Evolutionary conservation across 2,329 filamentous ascomycete genomes (phyloP), one percentile per base, ranked within the genome.

Genomic region (Karstenula rhodostoma): DNA sequence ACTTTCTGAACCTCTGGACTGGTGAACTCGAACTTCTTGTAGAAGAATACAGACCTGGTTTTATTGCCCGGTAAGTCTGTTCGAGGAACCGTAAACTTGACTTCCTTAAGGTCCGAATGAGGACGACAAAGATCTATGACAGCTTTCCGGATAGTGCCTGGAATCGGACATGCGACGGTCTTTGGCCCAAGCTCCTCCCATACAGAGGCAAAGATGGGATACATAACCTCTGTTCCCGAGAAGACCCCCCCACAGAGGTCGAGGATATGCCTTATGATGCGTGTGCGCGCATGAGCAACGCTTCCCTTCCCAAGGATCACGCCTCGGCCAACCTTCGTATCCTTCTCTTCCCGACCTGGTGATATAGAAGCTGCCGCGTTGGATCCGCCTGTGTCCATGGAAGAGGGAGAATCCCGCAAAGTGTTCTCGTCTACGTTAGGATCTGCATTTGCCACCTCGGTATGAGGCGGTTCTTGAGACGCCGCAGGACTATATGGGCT

Each of bases 191-290:
- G 81, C 60, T 78, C 69, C 78, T 81, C 76, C 86, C 86, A 89
- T 17, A 81, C 75, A 2, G 81, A 81, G 15, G 79, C 75, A 63
- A 87, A 87, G 9, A 86, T 83, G 63, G 82, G 79, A 72, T 80
- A 82, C n/a, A 88, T 79, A 64, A 87, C 85, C 47, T 78, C 78
- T 25, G 84, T 81, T 40, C 83, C 80, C 2, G 86, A 85, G 56
- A 84, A 87, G 2, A 84, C 82, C 8, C 87, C 87, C 48, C 80
- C 80, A 57, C 83, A 84, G 51, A 81, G 79, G 47, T 84, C 77
- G 13, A 89, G 68, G 42, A 89, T 82, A 27, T 86, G 80, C 69
- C 86, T 73, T 3, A 89, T 76, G 32, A 88, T 83, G 19, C 81
- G 81, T 27, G 32, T 57, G 8, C 84, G 80, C 42, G 82, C 72